Percentiles rank a stretch among this genome's conserved stretches.
Conservation (phyloP, 1,139 yeast species). For the Magnusiomyces sp. region DNA sequence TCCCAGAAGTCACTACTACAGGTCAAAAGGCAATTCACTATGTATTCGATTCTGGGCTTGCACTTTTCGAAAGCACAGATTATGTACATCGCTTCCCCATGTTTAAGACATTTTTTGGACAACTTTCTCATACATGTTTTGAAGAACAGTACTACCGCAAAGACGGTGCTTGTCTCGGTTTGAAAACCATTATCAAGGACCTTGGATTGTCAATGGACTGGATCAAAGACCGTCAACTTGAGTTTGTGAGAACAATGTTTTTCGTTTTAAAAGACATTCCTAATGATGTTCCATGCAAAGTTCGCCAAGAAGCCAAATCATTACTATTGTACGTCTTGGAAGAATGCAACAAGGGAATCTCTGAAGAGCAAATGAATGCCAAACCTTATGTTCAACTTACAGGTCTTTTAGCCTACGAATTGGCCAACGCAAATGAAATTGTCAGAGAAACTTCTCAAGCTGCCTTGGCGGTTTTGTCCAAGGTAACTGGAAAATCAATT, state of each 20-base stretch:
- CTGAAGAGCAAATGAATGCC: constrained; percentile 47
- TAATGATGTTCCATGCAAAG: constrained; percentile 75
- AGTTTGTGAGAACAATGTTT: constrained; percentile 67
- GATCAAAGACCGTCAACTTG: constrained; percentile 72
- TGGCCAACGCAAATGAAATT: constrained; percentile 76
- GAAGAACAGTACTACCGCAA: constrained; percentile 80
- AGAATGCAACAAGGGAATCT: constrained; percentile 53
- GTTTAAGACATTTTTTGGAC: constrained; percentile 66
- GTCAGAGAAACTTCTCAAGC: constrained; percentile 79
- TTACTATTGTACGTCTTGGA: constrained; percentile 56
- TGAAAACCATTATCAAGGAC: constrained; percentile 62
- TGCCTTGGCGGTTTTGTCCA: constrained; percentile 59
- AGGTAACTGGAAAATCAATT: constrained; percentile 59
- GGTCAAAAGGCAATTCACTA: constrained; percentile 61
- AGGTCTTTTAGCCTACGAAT: constrained; percentile 82
- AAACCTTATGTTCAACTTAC: constrained; percentile 78
- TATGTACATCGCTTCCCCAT: constrained; percentile 66
- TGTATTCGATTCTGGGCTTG: constrained; percentile 53
- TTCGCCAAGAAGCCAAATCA: constrained; percentile 60
- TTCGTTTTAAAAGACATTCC: constrained; percentile 90
- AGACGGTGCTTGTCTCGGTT: constrained; percentile 82
- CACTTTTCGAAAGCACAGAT: constrained; percentile 58
- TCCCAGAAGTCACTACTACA: constrained; percentile 56
- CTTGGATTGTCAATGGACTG: constrained; percentile 61
- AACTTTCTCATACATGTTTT: constrained; percentile 84